phyloP scores from a whole-genome alignment of 192 early-diverging fungal genomes.

The Podila epicladia region DNA sequence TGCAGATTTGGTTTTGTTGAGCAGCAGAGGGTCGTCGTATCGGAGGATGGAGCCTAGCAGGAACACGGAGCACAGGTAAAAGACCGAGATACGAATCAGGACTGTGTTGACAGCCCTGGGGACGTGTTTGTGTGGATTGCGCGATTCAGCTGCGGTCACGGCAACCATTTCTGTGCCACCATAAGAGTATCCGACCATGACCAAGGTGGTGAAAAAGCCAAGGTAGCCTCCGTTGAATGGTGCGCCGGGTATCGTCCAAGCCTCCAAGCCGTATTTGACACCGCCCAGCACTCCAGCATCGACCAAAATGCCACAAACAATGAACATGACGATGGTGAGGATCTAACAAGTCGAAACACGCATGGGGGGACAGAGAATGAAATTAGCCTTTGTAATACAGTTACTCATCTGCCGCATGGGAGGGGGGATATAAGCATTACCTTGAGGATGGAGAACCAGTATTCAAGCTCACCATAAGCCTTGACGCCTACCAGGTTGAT shows the following conservation, averaged over 20 bases:
- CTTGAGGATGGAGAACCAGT: slow-evolving; percentile 69
- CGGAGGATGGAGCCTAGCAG: slow-evolving; percentile 75
- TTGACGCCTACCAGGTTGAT: slow-evolving; percentile 73
- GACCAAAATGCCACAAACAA: slow-evolving; percentile 83
- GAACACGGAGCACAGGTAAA: slow-evolving; percentile 74
- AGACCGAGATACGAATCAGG: slow-evolving; percentile 78
- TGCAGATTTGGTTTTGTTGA: slow-evolving; percentile 59
- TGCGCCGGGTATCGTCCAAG: slow-evolving; percentile 71
- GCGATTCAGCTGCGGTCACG: slow-evolving; percentile 88
- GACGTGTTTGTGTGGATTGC: slow-evolving; percentile 77
- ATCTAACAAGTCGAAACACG: slow-evolving; percentile 60
- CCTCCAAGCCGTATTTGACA: slow-evolving; percentile 63
- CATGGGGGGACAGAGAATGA: background rate
- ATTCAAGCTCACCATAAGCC: slow-evolving; percentile 85
- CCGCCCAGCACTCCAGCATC: slow-evolving; percentile 72
- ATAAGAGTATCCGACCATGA: slow-evolving; percentile 85
- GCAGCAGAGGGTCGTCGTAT: slow-evolving; percentile 62
- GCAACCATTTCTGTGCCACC: slow-evolving; percentile 92
- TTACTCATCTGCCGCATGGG: background rate
- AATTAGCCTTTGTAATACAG: background rate
- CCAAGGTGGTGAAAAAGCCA: slow-evolving; percentile 70
- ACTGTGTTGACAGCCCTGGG: slow-evolving; percentile 77
- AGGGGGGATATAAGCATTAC: background rate
- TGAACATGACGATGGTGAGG: slow-evolving; percentile 81
- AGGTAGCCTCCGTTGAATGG: slow-evolving; percentile 69